Conservation (phyloP, 78 protist species). For the Dictyostelium discoideum region DNA sequence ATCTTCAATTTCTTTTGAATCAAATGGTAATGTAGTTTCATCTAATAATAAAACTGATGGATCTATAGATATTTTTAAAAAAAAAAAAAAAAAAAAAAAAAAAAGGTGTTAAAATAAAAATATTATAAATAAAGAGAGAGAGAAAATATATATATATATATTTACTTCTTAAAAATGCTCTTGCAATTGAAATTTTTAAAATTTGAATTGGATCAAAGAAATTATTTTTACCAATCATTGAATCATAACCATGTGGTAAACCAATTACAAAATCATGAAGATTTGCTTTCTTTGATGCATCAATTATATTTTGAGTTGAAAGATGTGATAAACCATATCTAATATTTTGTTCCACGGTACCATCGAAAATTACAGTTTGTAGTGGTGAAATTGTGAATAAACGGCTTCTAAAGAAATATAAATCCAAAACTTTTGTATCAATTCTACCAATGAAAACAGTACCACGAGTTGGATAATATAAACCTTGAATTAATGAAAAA, state of each 20-base stretch:
- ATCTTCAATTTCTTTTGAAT: conserved; percentile 11
- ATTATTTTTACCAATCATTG: conserved; percentile 84
- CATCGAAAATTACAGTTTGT: conserved; percentile 43
- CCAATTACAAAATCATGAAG: conserved; percentile 92
- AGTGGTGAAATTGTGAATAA: conserved; percentile 20
- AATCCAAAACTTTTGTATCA: conserved; percentile 47
- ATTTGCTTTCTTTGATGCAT: conserved; percentile 91
- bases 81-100: neutral
- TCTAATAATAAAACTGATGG: conserved; percentile 58
- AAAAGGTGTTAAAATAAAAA: too few relatives aligned
- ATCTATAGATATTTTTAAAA: neutral
- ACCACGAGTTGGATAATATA: conserved; percentile 66
- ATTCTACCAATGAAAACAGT: conserved; percentile 34
- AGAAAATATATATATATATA: neutral
- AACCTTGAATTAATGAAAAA: conserved; percentile 53
- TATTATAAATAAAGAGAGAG: too few relatives aligned
- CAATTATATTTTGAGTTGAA: conserved; percentile 62
- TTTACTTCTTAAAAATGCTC: conserved; percentile 62
- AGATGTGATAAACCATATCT: conserved; percentile 63
- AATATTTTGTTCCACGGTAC: conserved; percentile 72
- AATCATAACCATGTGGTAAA: conserved; percentile 89
- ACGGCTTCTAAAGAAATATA: conserved; percentile 5
- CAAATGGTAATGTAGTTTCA: conserved; percentile 39
- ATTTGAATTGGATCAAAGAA: neutral
- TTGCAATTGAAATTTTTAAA: conserved; percentile 68